phyloP scores from a whole-genome alignment of 1,139 yeast species.

The Dujonia santamariae region DNA sequence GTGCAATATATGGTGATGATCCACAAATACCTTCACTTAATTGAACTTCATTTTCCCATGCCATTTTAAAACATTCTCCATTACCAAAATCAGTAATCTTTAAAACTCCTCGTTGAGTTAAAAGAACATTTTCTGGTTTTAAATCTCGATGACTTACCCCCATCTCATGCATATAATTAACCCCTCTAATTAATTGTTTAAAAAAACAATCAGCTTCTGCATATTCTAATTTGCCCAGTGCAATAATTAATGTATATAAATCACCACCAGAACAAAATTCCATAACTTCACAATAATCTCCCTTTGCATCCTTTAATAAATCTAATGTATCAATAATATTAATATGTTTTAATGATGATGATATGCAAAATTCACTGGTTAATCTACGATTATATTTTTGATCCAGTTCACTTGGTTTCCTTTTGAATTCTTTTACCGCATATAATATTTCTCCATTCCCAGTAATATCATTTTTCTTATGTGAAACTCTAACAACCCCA shows the following conservation, averaged over 20 bases:
- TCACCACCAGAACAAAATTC: slow-evolving; percentile 97
- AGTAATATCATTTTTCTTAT: slow-evolving; percentile 26
- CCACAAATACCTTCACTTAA: slow-evolving; percentile 83
- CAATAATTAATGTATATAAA: slow-evolving; percentile 77
- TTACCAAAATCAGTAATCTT: slow-evolving; percentile 96
- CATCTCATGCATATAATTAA: slow-evolving; percentile 94
- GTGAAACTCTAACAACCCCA: slow-evolving; percentile 47
- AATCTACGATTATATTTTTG: slow-evolving; percentile 44
- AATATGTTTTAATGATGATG: slow-evolving; percentile 44
- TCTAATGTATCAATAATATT: slow-evolving; percentile 83
- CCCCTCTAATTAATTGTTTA: slow-evolving; percentile 88
- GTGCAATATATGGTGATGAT: slow-evolving; percentile 92
- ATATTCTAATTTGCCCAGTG: slow-evolving; percentile 79
- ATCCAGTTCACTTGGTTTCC: slow-evolving; percentile 41
- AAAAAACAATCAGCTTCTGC: slow-evolving; percentile 94
- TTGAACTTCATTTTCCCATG: slow-evolving; percentile 91
- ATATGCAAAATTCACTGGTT: slow-evolving; percentile 47
- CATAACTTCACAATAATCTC: slow-evolving; percentile 95
- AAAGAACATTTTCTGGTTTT: slow-evolving; percentile 86
- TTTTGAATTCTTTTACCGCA: slow-evolving; percentile 48
- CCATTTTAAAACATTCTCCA: slow-evolving; percentile 94
- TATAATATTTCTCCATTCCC: slow-evolving; percentile 33
- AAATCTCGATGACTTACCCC: slow-evolving; percentile 95
- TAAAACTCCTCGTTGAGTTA: slow-evolving; percentile 75
- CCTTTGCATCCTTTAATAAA: slow-evolving; percentile 82